These are phyloP conservation scores for Rutstroemia sp. DNA, from an alignment of 2,329 filamentous ascomycete species.

Conservation along the genomic window DNA sequence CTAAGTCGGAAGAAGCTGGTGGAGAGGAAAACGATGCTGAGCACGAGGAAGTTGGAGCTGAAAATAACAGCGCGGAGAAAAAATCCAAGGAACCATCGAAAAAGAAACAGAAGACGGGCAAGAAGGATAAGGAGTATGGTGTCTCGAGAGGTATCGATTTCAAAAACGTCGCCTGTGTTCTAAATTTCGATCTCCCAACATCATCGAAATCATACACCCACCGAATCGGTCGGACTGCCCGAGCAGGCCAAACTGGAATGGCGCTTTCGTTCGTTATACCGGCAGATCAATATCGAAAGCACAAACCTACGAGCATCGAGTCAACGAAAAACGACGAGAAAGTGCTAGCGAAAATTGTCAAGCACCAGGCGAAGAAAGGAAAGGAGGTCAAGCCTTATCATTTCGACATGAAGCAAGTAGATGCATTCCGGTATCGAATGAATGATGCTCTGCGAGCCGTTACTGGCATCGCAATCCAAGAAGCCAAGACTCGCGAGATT, in stretches of 20 bases:
- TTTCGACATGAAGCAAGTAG: constrained; percentile 91
- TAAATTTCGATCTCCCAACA: constrained; percentile 93
- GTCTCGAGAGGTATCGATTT: constrained; percentile 97
- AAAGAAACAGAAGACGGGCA: constrained; percentile 58
- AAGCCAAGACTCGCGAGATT: constrained; percentile 82
- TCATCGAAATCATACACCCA: constrained; percentile 93
- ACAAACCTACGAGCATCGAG: constrained; percentile 74
- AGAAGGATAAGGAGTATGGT: constrained; percentile 79
- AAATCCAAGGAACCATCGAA: constrained; percentile 40
- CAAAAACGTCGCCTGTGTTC: constrained; percentile 84
- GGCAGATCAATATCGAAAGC: constrained; percentile 73
- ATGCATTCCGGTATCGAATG: constrained; percentile 92
- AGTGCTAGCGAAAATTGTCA: constrained; percentile 70
- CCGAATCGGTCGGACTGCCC: constrained; percentile 85
- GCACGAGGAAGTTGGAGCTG: constrained; percentile 15
- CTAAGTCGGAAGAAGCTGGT: constrained; percentile 1
- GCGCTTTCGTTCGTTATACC: constrained; percentile 94
- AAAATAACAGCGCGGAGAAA: constrained; percentile 22
- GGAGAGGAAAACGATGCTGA: constrained; percentile 32
- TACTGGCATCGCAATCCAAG: constrained; percentile 80
- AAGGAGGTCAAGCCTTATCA: constrained; percentile 83
- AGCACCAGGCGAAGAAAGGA: constrained; percentile 69
- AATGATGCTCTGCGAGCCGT: constrained; percentile 86
- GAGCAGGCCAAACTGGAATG: constrained; percentile 87
- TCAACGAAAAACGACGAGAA: constrained; percentile 78